Conservation (phyloP, 192 early-diverging fungal species). For the Coemansia sp. region DNA sequence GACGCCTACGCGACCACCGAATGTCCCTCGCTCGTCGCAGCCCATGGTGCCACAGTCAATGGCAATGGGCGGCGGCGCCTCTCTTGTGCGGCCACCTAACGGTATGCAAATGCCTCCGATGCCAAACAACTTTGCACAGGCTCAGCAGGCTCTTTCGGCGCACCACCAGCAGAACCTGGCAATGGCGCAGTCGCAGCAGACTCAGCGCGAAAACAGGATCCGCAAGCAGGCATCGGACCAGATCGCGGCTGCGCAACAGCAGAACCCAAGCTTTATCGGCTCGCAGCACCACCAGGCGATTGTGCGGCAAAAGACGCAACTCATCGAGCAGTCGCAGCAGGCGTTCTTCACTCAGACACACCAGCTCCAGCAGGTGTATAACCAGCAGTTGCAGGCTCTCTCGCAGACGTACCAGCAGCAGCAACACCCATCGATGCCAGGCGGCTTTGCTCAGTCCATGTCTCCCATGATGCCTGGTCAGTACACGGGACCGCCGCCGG, state of each 20-base stretch:
- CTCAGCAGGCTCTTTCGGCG: conserved; percentile 16
- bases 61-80: conserved; percentile 10
- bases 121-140: conserved; percentile 17
- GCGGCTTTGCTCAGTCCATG: conserved; percentile 12
- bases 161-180: conserved; percentile 39
- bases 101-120: conserved; percentile 1
- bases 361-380: conserved; percentile 32
- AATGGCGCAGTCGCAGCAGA: conserved; percentile 35
- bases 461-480: conserved; percentile 11
- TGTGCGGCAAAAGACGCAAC: conserved; percentile 44
- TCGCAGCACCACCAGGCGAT: conserved; percentile 36
- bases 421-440: conserved; percentile 10
- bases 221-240: conserved; percentile 35
- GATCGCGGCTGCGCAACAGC: conserved; percentile 31
- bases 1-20: conserved; percentile 10
- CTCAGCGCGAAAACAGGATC: conserved; percentile 27
- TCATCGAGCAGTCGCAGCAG: conserved; percentile 40
- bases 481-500: conserved; percentile 4
- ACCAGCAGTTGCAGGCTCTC: conserved; percentile 34
- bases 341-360: conserved; percentile 25
- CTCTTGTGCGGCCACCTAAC: not conserved
- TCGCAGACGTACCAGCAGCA: conserved; percentile 34
- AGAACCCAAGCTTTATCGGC: conserved; percentile 33
- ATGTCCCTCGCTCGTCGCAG: not conserved
- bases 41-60: conserved; percentile 9